Evolutionary conservation across 2,329 filamentous ascomycete species (phyloP).

Genomic region (Huntiella decipiens): DNA sequence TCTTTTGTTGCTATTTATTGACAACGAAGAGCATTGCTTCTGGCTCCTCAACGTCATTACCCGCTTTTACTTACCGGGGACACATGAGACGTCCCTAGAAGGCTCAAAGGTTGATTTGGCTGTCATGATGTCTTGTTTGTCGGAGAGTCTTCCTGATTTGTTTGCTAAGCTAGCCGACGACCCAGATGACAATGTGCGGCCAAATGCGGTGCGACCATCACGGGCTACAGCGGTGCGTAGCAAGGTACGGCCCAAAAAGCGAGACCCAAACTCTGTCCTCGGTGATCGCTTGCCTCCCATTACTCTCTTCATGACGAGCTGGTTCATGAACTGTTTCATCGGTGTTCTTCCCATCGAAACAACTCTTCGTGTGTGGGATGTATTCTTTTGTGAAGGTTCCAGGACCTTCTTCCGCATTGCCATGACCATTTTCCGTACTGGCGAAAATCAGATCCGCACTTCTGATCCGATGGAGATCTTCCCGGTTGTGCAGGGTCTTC

Average conservation of each 20-base stretch:
- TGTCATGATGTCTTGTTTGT: slow-evolving; percentile 73
- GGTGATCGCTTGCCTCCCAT: slow-evolving; percentile 60
- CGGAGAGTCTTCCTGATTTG: slow-evolving; percentile 62
- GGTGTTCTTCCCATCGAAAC: slow-evolving; percentile 83
- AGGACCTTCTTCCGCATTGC: slow-evolving; percentile 88
- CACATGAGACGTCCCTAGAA: slow-evolving; percentile 76
- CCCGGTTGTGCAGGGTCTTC: slow-evolving; percentile 76
- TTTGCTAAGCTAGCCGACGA: slow-evolving; percentile 80
- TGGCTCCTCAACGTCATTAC: slow-evolving; percentile 90
- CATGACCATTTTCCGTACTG: slow-evolving; percentile 75
- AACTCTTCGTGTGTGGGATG: slow-evolving; percentile 82
- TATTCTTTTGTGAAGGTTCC: slow-evolving; percentile 87
- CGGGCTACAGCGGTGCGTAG: slow-evolving; percentile 10
- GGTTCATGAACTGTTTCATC: slow-evolving; percentile 97
- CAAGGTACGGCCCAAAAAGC: slow-evolving; percentile 18
- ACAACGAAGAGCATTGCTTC: slow-evolving; percentile 75
- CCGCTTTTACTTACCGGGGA: slow-evolving; percentile 69
- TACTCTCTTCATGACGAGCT: slow-evolving; percentile 79
- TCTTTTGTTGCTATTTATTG: slow-evolving; percentile 71
- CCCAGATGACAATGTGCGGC: slow-evolving; percentile 33
- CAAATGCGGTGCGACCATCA: slow-evolving; percentile 15
- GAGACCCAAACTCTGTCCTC: slow-evolving; percentile 23
- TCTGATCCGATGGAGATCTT: slow-evolving; percentile 94
- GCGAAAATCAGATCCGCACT: slow-evolving; percentile 60
- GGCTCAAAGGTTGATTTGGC: slow-evolving; percentile 87